phyloP scores from a whole-genome alignment of 208 protist genomes.

The Histomonas meleagridis region DNA sequence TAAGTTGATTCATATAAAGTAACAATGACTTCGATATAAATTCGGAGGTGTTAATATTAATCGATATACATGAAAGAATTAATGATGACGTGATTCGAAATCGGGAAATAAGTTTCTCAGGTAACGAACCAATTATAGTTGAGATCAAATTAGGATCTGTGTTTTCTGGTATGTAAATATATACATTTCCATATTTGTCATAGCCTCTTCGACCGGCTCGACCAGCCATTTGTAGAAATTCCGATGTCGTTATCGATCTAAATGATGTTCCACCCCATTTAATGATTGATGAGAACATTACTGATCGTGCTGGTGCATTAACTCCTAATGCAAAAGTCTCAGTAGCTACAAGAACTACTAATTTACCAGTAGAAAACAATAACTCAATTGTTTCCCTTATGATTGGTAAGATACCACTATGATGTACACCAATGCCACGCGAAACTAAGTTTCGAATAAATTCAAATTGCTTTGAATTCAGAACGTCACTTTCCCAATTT shows the following conservation, averaged over 20 bases:
- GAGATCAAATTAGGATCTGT: neutral
- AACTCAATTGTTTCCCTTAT: conserved; percentile 74
- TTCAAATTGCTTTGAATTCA: neutral
- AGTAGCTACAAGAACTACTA: conserved; percentile 70
- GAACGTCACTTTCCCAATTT: neutral
- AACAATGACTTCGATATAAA: neutral
- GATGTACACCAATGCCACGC: conserved; percentile 70
- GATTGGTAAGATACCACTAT: conserved; percentile 69
- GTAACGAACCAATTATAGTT: neutral
- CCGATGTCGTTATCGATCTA: neutral
- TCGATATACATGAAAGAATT: neutral
- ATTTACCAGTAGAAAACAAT: conserved; percentile 60
- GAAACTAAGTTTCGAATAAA: conserved; percentile 56
- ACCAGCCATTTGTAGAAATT: conserved; percentile 25
- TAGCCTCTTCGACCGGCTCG: neutral
- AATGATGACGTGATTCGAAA: conserved; percentile 14
- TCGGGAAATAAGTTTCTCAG: neutral
- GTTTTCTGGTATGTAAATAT: neutral
- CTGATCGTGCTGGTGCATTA: conserved; percentile 70
- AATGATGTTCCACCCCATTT: conserved; percentile 28
- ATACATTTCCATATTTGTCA: conserved; percentile 4
- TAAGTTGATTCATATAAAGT: neutral
- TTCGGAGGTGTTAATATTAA: neutral
- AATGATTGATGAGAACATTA: conserved; percentile 58
- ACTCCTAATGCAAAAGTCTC: conserved; percentile 78